Evolutionary conservation across 1,284 basidiomycete genomes (phyloP), one percentile per base, ranked within the genome.

Genomic region (Cryptococcus sp.): DNA sequence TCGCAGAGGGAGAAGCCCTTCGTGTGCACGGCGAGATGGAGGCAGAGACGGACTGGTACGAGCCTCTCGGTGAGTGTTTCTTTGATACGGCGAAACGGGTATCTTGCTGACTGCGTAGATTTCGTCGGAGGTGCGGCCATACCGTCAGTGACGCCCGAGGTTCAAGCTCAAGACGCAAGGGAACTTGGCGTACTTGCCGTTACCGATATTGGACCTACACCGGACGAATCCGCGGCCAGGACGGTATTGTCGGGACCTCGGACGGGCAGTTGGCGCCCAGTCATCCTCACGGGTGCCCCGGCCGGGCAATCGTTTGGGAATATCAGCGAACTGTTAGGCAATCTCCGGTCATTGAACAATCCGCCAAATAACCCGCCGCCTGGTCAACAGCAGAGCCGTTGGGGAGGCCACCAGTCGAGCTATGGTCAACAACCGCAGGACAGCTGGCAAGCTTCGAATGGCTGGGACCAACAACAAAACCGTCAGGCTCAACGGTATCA

Each of bases 31-130:
- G 58, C 22, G 54, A 45, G 7, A 32, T 58, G 24, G 57, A 59
- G 19, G 54, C 53, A 26, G 50, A 42, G n/a, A 58, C 65, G 11
- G 61, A 64, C 10, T 71, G 68, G 68, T 63, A 62, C 42, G 60
- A 64, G 32, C 66, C 60, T 2, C 18, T 21, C n/a, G 41, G 56
- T 61, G 33, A 57, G 59, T 22, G 14, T 4, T 6, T 10, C 22
- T 21, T 21, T 5, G 16, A 10, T 38, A 6, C 25, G 7, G 25
- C 9, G n/a, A n/a, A n/a, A 21, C 10, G 14, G 21, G 22, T 34
- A 6, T 22, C 16, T 3, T 16, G 28, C 42, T 44, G 42, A 44
- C 19, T 11, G 9, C 3, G 21, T 16, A 35, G 39, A 42, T 12
- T 43, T 5, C 19, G 16, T 16, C 4, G 46, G 45, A 2, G 16